Conservation (phyloP, 176 grass and related monocot species). For the Zea mays region Zm-B73-REFERENCE-NAM-5.0 NC_050096.1:286896501-286897000, state of each 20-base stretch:
- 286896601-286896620: conserved; percentile 2
- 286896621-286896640: conserved; percentile 15
- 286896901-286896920: neutral
- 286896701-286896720: conserved; percentile 90
- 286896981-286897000: conserved; percentile 95
- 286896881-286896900: conserved; percentile 30
- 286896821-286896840: conserved; percentile 97
- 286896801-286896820: conserved; percentile 97
- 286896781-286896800: conserved; percentile 89
- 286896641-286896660: neutral
- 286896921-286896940: conserved; percentile 82
- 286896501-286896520: neutral
- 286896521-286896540: too few species aligned
- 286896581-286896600: neutral
- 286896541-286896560: neutral
- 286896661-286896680: conserved; percentile 24
- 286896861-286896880: conserved; percentile 35
- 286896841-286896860: conserved; percentile 50
- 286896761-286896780: conserved; percentile 91
- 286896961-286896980: conserved; percentile 97
- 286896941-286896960: conserved; percentile 99
- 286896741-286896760: conserved; percentile 92
- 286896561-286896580: conserved; percentile 5
- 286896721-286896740: conserved; percentile 91
- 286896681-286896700: conserved; percentile 68